Conservation (phyloP, 2,329 filamentous ascomycete species). For the Aureobasidium lini region DNA sequence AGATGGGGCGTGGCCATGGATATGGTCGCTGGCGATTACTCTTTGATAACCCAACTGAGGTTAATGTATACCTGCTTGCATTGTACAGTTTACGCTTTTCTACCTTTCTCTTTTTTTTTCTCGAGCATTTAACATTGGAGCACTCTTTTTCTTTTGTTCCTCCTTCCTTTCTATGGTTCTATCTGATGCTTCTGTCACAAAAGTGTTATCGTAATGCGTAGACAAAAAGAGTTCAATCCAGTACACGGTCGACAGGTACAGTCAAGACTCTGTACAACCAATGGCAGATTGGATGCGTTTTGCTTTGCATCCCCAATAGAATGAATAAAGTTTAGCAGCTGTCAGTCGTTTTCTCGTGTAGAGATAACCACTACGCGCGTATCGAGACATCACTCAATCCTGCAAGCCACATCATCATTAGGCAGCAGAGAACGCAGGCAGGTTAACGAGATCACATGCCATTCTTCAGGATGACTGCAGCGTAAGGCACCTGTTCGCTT, state of each 20-base stretch:
- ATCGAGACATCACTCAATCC: neutral
- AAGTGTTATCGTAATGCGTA: too few species aligned
- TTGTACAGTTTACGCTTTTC: constrained; percentile 8
- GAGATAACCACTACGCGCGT: too few species aligned
- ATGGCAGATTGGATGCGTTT: too few species aligned
- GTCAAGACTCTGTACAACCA: too few species aligned
- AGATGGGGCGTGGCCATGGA: constrained; percentile 1
- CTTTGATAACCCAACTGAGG: constrained; percentile 4
- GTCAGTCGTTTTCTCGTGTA: too few species aligned
- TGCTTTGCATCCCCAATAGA: too few species aligned
- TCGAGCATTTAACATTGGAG: constrained; percentile 5
- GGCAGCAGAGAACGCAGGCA: neutral
- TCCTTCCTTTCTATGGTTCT: neutral
- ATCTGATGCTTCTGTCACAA: neutral
- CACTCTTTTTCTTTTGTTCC: constrained; percentile 1
- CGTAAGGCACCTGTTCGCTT: neutral
- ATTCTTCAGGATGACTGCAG: neutral
- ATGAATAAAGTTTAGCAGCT: too few species aligned
- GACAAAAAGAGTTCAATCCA: too few species aligned
- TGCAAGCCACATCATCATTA: neutral
- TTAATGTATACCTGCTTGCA: constrained; percentile 12
- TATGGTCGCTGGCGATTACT: constrained; percentile 8
- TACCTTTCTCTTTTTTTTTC: neutral
- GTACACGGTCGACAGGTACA: too few species aligned
- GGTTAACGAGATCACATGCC: neutral